Conservation (phyloP, 805 yeast species). For the Peterozyma toletana region DNA sequence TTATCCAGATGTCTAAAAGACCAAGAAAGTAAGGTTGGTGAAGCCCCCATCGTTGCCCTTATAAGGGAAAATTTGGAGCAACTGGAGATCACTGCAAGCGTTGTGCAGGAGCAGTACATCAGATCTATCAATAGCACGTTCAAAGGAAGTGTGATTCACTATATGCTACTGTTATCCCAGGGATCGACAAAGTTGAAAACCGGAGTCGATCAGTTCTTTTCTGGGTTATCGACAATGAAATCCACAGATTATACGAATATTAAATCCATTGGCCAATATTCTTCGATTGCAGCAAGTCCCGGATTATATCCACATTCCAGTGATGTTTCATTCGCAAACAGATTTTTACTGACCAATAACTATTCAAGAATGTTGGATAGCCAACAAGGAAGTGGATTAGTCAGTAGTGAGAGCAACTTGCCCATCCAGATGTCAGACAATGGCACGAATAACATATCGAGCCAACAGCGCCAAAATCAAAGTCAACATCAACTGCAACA, state of each 20-base stretch:
- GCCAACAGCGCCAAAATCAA: not conserved
- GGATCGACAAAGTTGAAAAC: not conserved
- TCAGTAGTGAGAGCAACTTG: not conserved
- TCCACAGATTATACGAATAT: not conserved
- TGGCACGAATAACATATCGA: not conserved
- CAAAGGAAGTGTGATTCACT: conserved; percentile 37
- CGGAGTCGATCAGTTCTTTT: conserved; percentile 1
- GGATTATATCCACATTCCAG: not conserved
- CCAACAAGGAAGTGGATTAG: not conserved
- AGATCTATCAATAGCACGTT: conserved; percentile 39
- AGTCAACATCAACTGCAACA: not conserved
- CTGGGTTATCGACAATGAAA: not conserved
- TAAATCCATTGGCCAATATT: not conserved
- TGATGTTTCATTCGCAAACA: not conserved
- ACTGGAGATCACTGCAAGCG: conserved; percentile 39
- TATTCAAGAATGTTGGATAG: not conserved
- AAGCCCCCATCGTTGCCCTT: conserved; percentile 33
- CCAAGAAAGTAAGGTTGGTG: conserved; percentile 38
- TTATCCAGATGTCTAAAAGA: conserved; percentile 30
- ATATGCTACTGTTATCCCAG: conserved; percentile 16
- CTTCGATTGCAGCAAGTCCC: not conserved
- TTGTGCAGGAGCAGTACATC: conserved; percentile 43
- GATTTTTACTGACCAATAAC: not conserved
- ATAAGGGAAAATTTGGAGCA: conserved; percentile 47
- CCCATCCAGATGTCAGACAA: not conserved